A percentile compares a stretch with the other conserved stretches of the same genome.
Conservation (phyloP, 108 stramenopile species). For the Mediolabrus comicus region DNA sequence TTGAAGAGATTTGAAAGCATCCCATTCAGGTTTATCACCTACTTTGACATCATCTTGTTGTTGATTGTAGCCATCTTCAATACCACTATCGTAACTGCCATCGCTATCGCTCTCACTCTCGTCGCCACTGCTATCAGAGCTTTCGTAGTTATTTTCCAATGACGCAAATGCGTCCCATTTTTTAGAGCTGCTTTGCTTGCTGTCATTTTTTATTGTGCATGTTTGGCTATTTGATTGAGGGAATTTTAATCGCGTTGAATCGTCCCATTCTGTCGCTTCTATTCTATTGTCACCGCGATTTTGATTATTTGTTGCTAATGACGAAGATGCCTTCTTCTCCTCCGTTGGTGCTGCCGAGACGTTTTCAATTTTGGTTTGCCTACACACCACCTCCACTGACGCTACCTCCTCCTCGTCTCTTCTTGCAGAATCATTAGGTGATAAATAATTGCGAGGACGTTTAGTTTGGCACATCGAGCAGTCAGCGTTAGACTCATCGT, state of each 20-base stretch:
- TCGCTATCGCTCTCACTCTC: not conserved
- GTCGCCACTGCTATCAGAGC: not conserved
- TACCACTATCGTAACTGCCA: not conserved
- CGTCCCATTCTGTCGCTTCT: not conserved
- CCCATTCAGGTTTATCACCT: not conserved
- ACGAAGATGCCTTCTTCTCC: not conserved
- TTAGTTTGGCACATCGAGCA: not conserved
- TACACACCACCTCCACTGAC: too few species aligned
- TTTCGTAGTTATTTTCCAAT: slow-evolving; percentile 11
- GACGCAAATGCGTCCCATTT: slow-evolving; percentile 23
- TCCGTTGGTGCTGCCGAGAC: not conserved
- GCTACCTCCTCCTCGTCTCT: too few species aligned
- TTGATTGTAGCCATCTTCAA: not conserved
- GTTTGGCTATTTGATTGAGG: not conserved
- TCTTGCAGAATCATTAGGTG: not conserved
- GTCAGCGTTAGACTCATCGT: not conserved
- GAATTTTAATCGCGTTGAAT: not conserved
- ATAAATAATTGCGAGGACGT: not conserved
- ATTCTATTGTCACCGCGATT: not conserved
- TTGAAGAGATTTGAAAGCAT: not conserved
- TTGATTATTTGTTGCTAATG: not conserved
- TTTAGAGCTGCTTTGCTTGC: not conserved
- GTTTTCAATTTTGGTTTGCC: not conserved
- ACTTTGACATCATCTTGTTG: not conserved
- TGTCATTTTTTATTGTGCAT: not conserved